These are phyloP conservation scores for Mortierella sp. DNA, from an alignment of 371 early-diverging fungal genomes.

Conservation along the genomic window DNA sequence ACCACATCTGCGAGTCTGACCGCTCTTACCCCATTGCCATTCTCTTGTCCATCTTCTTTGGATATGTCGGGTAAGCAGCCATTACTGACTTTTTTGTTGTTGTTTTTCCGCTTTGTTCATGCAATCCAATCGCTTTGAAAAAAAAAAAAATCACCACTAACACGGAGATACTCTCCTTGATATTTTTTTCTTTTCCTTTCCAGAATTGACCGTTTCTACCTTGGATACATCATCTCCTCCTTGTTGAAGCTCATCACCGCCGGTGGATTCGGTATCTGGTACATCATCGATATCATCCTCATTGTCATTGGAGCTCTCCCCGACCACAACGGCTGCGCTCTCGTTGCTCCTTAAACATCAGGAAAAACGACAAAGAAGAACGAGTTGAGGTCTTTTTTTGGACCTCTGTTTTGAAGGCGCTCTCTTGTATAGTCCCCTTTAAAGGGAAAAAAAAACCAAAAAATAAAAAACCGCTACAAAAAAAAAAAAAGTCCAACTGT, in stretches of 20 bases:
- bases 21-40: constrained; percentile 55
- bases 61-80: constrained; percentile 51
- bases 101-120: background rate
- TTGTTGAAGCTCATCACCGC: constrained; percentile 59
- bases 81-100: background rate
- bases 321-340: constrained; percentile 56
- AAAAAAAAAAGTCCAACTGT: too few relatives aligned
- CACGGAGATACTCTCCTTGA: background rate
- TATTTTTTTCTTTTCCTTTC: background rate
- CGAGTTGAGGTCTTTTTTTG: too few relatives aligned
- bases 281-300: constrained; percentile 52
- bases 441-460: too few relatives aligned
- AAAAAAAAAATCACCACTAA: background rate
- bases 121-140: background rate
- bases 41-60: constrained; percentile 54
- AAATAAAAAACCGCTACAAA: too few relatives aligned
- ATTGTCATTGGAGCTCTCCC: constrained; percentile 53
- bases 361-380: background rate
- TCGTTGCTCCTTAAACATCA: constrained; percentile 33
- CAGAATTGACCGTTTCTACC: constrained; percentile 75
- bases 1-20: constrained; percentile 45
- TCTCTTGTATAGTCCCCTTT: too few relatives aligned
- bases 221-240: constrained; percentile 72
- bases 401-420: background rate
- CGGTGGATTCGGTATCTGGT: constrained; percentile 58